Evolutionary conservation across 371 early-diverging fungal genomes (phyloP).

Genomic region (Mortierella sp.): DNA sequence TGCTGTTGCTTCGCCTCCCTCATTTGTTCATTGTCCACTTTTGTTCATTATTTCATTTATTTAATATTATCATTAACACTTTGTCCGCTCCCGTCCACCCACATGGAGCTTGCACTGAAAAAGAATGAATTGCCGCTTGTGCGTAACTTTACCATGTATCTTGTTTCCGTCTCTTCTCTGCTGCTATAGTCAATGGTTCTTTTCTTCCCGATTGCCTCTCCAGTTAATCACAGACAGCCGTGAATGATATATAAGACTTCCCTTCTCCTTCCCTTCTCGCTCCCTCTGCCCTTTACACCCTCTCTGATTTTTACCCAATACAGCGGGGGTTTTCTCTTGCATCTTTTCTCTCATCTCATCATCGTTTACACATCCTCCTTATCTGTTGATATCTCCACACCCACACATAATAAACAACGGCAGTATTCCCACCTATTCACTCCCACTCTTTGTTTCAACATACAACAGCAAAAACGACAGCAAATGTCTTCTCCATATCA

Average conservation of each 20-base stretch:
- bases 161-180: not conserved
- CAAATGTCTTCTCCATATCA: not conserved
- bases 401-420: too few relatives aligned
- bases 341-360: too few relatives aligned
- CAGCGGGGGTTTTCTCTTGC: too few relatives aligned
- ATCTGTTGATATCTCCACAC: too few relatives aligned
- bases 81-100: not conserved
- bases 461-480: not conserved
- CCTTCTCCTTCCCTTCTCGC: not conserved
- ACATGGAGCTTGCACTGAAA: not conserved
- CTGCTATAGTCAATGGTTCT: not conserved
- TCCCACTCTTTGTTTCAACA: not conserved
- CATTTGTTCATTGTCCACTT: too few relatives aligned
- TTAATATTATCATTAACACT: not conserved
- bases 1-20: too few relatives aligned
- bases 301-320: too few relatives aligned
- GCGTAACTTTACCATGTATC: not conserved
- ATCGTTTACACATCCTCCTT: too few relatives aligned
- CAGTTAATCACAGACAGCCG: too few relatives aligned
- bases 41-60: not conserved
- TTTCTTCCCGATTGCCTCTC: not conserved
- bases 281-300: too few relatives aligned
- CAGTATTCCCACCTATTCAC: too few relatives aligned
- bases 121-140: not conserved
- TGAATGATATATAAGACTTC: not conserved